Evolutionary conservation across 768 basidiomycete genomes (phyloP).

Genomic region (Candolleomyces aberdarensis): DNA sequence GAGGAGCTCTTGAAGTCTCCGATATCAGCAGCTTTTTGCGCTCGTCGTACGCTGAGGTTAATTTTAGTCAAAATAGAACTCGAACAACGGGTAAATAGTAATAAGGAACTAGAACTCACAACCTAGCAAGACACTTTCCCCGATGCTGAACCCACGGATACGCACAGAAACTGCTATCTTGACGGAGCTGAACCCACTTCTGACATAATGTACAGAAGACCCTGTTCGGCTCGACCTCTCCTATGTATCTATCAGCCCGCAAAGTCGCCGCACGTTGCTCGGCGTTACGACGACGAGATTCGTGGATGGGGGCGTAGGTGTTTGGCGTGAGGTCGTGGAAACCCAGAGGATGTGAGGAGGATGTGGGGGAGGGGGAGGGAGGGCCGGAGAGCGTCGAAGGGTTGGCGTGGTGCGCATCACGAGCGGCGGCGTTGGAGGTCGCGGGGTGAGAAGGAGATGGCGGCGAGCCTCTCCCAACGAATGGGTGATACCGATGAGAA

Average conservation of each 20-base stretch:
- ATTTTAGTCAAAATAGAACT: background rate
- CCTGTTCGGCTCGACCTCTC: constrained; percentile 67
- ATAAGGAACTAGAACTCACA: constrained; percentile 41
- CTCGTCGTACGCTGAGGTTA: constrained; percentile 48
- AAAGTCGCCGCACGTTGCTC: constrained; percentile 76
- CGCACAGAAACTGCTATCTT: constrained; percentile 76
- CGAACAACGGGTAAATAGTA: background rate
- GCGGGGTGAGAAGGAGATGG: background rate
- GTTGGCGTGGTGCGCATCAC: constrained; percentile 6
- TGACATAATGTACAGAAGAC: constrained; percentile 74
- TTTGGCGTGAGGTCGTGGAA: constrained; percentile 59
- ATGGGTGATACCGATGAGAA: background rate
- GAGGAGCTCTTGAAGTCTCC: constrained; percentile 34
- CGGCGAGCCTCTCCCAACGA: background rate
- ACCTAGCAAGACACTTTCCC: constrained; percentile 67
- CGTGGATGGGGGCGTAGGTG: constrained; percentile 56
- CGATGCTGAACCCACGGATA: constrained; percentile 83
- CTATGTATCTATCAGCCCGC: constrained; percentile 60
- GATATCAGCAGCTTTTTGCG: constrained; percentile 53
- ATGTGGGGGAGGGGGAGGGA: constrained; percentile 17
- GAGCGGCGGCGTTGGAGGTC: constrained; percentile 7
- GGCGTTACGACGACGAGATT: constrained; percentile 71
- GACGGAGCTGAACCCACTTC: constrained; percentile 82
- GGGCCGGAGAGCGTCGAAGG: constrained; percentile 11
- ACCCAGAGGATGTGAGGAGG: constrained; percentile 24